These are phyloP conservation scores for Fereydounia khargensis DNA, from an alignment of 1,284 basidiomycete genomes.

Conservation along the genomic window DNA sequence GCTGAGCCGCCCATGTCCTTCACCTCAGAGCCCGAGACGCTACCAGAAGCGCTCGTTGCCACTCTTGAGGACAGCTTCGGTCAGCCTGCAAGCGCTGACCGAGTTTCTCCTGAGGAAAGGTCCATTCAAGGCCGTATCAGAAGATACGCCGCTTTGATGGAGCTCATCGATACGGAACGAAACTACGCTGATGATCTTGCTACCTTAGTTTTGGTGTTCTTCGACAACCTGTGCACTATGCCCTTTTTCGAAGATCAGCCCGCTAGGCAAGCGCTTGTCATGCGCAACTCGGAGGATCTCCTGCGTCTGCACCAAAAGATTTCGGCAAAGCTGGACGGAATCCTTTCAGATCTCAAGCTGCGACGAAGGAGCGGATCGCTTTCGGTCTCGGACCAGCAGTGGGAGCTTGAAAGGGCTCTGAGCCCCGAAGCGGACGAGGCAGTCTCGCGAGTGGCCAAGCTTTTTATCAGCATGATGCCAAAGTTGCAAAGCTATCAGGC, in stretches of 20 bases:
- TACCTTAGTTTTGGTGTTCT: conserved; percentile 49
- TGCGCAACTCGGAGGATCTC: conserved; percentile 47
- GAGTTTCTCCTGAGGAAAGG: background rate
- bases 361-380: conserved; percentile 1
- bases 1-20: conserved; percentile 24
- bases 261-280: conserved; percentile 37
- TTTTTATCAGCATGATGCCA: conserved; percentile 36
- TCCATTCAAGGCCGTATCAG: conserved; percentile 16
- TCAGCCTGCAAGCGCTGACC: too few relatives aligned
- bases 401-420: conserved; percentile 25
- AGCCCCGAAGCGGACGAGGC: conserved; percentile 39
- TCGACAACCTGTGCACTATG: conserved; percentile 43
- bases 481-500: conserved; percentile 37
- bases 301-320: conserved; percentile 43
- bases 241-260: conserved; percentile 49
- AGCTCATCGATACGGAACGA: conserved; percentile 52
- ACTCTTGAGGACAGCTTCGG: too few relatives aligned
- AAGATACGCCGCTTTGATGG: conserved; percentile 45
- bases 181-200: conserved; percentile 53
- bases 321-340: conserved; percentile 32
- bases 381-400: conserved; percentile 5
- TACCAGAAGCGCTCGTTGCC: background rate
- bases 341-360: conserved; percentile 34
- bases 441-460: conserved; percentile 22
- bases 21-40: conserved; percentile 11